Evolutionary conservation across 768 basidiomycete species (phyloP).

Genomic region (Astraeus odoratus): DNA sequence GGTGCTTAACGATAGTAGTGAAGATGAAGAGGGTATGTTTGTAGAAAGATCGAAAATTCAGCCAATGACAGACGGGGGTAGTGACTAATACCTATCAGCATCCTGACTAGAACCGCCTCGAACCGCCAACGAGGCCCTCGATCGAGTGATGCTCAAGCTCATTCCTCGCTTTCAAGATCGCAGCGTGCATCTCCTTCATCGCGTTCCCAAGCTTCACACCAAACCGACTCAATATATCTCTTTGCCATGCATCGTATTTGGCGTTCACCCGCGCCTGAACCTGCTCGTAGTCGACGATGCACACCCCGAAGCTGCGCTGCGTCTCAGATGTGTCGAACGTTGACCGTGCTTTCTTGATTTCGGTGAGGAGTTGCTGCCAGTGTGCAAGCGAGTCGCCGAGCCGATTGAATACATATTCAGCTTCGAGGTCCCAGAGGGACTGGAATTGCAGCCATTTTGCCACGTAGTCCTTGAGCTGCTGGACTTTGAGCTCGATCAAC

Average conservation of each 20-base stretch:
- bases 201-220: constrained; percentile 88
- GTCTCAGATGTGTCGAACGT: constrained; percentile 98
- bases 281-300: constrained; percentile 95
- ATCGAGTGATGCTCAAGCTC: constrained; percentile 96
- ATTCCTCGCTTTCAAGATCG: constrained; percentile 88
- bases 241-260: constrained; percentile 98
- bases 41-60: too few relatives aligned
- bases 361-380: constrained; percentile 94
- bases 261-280: constrained; percentile 97
- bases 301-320: constrained; percentile 85
- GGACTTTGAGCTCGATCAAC: constrained; percentile 83
- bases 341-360: constrained; percentile 93
- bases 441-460: constrained; percentile 99
- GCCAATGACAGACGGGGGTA: too few relatives aligned
- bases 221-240: constrained; percentile 88
- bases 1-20: neutral
- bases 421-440: constrained; percentile 96
- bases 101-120: constrained; percentile 42
- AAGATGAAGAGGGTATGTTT: constrained; percentile 1
- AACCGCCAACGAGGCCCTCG: constrained; percentile 61
- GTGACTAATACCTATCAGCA: too few relatives aligned
- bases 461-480: constrained; percentile 84
- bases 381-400: constrained; percentile 89
- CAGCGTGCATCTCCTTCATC: constrained; percentile 97
- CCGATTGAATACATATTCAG: constrained; percentile 92